A percentile compares a stretch with the other conserved stretches of the same genome.
phyloP scores from a whole-genome alignment of 2,329 filamentous ascomycete species.

The Epichloe sp. region DNA sequence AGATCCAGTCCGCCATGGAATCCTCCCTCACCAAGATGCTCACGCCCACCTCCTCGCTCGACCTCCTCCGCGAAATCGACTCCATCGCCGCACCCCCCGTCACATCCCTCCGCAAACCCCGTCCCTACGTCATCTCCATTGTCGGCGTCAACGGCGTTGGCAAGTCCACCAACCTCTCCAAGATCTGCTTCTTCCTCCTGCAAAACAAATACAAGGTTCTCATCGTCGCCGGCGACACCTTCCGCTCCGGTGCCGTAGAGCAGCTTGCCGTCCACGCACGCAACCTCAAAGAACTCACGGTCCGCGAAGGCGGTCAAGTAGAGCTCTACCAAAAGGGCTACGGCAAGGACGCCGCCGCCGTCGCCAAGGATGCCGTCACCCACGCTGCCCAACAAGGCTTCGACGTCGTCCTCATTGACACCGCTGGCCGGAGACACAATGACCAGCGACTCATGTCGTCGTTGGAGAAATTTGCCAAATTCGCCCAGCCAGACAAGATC shows the following conservation, averaged over 20 bases:
- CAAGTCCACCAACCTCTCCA: conserved; percentile 94
- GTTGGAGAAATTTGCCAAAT: conserved; percentile 92
- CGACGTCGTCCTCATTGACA: conserved; percentile 95
- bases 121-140: conserved; percentile 95
- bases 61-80: conserved; percentile 87
- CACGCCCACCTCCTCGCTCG: conserved; percentile 86
- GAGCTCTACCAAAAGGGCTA: conserved; percentile 96
- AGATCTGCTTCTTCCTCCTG: conserved; percentile 94
- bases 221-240: conserved; percentile 90
- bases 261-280: conserved; percentile 91
- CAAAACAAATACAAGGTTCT: conserved; percentile 96
- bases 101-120: conserved; percentile 47
- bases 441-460: conserved; percentile 93
- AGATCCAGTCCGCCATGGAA: conserved; percentile 78
- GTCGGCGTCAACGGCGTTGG: conserved; percentile 97
- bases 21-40: conserved; percentile 88
- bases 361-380: conserved; percentile 85
- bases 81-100: conserved; percentile 57
- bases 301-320: conserved; percentile 70
- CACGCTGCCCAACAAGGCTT: conserved; percentile 64
- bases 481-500: conserved; percentile 94
- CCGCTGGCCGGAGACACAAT: conserved; percentile 87
- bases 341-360: conserved; percentile 90
- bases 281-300: conserved; percentile 79
- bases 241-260: conserved; percentile 92